These are phyloP conservation scores for Colletotrichum eleusines DNA, from an alignment of 2,329 filamentous ascomycete genomes.

Conservation along the genomic window DNA sequence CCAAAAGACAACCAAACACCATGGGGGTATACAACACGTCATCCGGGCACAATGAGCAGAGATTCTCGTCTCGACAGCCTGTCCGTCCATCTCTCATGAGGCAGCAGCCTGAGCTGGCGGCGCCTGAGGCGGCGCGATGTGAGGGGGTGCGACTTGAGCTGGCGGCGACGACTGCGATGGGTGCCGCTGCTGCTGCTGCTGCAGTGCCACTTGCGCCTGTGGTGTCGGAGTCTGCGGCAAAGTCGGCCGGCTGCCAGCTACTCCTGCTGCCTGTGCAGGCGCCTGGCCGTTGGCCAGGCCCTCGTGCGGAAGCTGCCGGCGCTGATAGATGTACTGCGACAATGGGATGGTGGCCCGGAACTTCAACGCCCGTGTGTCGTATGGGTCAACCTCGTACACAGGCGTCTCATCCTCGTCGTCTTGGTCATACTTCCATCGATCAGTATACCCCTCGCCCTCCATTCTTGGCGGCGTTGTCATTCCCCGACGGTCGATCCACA, in stretches of 20 bases:
- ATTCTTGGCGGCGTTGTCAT: conserved; percentile 65
- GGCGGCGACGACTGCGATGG: conserved; percentile 25
- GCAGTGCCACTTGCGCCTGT: conserved; percentile 43
- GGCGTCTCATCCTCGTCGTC: conserved; percentile 86
- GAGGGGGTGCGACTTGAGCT: conserved; percentile 20
- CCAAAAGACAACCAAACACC: conserved; percentile 40
- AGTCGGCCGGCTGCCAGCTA: conserved; percentile 41
- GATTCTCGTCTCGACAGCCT: conserved; percentile 2
- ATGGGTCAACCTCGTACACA: conserved; percentile 81
- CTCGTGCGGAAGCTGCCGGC: conserved; percentile 51
- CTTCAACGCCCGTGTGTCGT: conserved; percentile 68
- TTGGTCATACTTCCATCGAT: conserved; percentile 88
- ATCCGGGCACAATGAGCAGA: conserved; percentile 38
- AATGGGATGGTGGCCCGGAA: conserved; percentile 71
- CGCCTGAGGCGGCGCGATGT: conserved; percentile 17
- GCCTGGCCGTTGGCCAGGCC: conserved; percentile 42
- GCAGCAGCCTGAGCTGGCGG: conserved; percentile 16
- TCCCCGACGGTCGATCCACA: conserved; percentile 89
- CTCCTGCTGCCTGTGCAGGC: conserved; percentile 23
- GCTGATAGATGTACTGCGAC: conserved; percentile 56
- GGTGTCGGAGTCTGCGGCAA: conserved; percentile 44
- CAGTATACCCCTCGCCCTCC: conserved; percentile 61
- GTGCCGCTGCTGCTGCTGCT: conserved; percentile 42
- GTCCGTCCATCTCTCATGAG: conserved; percentile 19
- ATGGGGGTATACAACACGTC: conserved; percentile 40